Evolutionary conservation across 2,329 filamentous ascomycete species (phyloP).

Genomic region (Calonectria honghensis): DNA sequence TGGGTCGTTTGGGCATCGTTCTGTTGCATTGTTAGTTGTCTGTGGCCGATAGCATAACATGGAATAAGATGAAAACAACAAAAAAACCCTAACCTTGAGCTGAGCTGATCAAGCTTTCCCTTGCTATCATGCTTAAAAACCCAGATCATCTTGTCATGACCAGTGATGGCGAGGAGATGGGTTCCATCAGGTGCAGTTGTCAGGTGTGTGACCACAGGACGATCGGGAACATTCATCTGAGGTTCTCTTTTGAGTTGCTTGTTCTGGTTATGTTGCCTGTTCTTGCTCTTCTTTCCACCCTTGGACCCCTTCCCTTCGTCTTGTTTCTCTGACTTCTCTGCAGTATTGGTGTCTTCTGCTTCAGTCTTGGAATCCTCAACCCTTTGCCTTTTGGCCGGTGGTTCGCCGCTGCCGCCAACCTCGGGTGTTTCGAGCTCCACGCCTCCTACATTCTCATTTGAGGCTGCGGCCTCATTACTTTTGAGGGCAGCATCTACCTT

Average conservation of each 20-base stretch:
- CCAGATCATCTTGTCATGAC: conserved; percentile 93
- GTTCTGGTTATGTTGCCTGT: conserved; percentile 53
- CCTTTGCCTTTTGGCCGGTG: conserved; percentile 62
- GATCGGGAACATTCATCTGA: conserved; percentile 64
- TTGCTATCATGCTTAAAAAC: conserved; percentile 82
- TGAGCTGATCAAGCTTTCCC: conserved; percentile 79
- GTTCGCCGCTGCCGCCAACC: conserved; percentile 54
- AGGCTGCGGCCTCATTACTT: conserved; percentile 39
- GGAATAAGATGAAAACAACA: background rate
- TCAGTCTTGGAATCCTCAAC: conserved; percentile 52
- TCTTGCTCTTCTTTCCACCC: conserved; percentile 57
- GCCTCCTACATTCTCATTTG: conserved; percentile 41
- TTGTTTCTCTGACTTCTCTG: conserved; percentile 43
- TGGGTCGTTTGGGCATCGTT: conserved; percentile 92
- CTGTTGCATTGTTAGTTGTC: conserved; percentile 66
- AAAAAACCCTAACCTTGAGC: conserved; percentile 75
- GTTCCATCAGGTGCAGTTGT: conserved; percentile 77
- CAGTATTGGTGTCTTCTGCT: conserved; percentile 37
- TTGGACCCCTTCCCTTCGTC: conserved; percentile 50
- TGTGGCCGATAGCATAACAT: background rate
- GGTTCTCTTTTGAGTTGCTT: conserved; percentile 43
- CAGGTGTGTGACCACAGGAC: conserved; percentile 82
- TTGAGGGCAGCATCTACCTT: conserved; percentile 57
- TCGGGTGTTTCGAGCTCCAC: conserved; percentile 37
- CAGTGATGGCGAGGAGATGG: conserved; percentile 85